Conservation (phyloP, 768 basidiomycete genomes). For the Candolleomyces efflorescens region DNA sequence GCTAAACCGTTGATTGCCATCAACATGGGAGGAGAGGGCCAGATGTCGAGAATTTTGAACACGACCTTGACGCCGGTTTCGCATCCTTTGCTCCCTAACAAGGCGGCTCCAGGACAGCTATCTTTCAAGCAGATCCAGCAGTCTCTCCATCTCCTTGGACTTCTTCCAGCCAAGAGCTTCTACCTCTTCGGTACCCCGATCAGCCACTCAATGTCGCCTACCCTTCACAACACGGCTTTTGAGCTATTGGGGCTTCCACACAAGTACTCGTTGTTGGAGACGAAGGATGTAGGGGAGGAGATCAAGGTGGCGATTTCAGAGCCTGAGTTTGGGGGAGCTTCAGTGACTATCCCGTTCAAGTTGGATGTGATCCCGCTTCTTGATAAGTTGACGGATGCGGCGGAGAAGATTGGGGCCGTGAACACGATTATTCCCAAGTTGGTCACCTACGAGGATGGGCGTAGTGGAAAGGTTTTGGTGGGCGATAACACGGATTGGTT, state of each 20-base stretch:
- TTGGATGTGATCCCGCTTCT: slow-evolving; percentile 83
- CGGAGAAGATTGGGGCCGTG: slow-evolving; percentile 86
- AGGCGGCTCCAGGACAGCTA: slow-evolving; percentile 92
- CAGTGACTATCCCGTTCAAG: slow-evolving; percentile 96
- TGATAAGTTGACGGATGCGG: slow-evolving; percentile 75
- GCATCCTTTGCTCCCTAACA: slow-evolving; percentile 78
- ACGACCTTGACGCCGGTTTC: slow-evolving; percentile 84
- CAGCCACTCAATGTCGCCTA: slow-evolving; percentile 85
- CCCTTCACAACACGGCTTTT: slow-evolving; percentile 89
- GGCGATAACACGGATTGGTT: slow-evolving; percentile 98
- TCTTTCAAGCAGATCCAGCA: slow-evolving; percentile 83
- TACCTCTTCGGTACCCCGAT: slow-evolving; percentile 92
- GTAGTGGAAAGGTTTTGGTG: slow-evolving; percentile 44
- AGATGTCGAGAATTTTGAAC: slow-evolving; percentile 88
- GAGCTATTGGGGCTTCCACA: slow-evolving; percentile 78
- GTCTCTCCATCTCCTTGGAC: slow-evolving; percentile 76
- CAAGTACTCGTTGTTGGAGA: slow-evolving; percentile 76
- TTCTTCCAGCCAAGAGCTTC: slow-evolving; percentile 69
- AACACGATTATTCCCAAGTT: slow-evolving; percentile 78
- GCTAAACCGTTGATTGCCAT: slow-evolving; percentile 89
- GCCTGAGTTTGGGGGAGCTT: slow-evolving; percentile 78
- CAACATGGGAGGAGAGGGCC: slow-evolving; percentile 89
- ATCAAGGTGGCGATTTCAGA: slow-evolving; percentile 58
- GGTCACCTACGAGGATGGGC: slow-evolving; percentile 30
- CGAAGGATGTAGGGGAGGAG: slow-evolving; percentile 56